These are phyloP conservation scores for Vanilla planifolia DNA, from an alignment of 106 monocot species.

Conservation along the genomic window DNA sequence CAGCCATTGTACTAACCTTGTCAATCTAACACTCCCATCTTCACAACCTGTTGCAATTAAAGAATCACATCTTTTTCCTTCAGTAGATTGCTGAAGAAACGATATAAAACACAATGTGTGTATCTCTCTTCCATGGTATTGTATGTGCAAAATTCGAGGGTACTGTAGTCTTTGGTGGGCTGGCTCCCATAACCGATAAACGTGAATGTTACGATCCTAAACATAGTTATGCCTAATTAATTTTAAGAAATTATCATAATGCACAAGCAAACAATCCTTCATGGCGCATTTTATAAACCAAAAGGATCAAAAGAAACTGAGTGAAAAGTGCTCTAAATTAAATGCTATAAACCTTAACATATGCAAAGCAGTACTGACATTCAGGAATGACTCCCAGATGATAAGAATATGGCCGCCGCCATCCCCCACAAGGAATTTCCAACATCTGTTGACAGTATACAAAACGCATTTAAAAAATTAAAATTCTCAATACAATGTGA, in stretches of 20 bases:
- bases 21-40: constrained; percentile 91
- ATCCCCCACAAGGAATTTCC: constrained; percentile 89
- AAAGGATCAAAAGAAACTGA: not conserved
- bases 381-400: constrained; percentile 66
- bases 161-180: constrained; percentile 32
- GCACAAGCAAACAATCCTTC: not conserved
- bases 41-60: constrained; percentile 95
- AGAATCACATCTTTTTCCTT: not conserved
- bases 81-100: constrained; percentile 14
- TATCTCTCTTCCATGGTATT: constrained; percentile 95
- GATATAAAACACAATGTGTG: constrained; percentile 74
- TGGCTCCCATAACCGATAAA: constrained; percentile 55
- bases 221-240: constrained; percentile 2
- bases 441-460: constrained; percentile 29
- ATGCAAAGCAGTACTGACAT: constrained; percentile 86
- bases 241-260: not conserved
- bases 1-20: constrained; percentile 37
- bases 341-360: constrained; percentile 54
- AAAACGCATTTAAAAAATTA: not conserved
- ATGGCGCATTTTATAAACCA: not conserved
- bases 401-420: constrained; percentile 85
- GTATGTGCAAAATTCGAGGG: constrained; percentile 62
- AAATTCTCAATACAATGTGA: not conserved
- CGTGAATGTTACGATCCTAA: constrained; percentile 74
- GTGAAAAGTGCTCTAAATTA: not conserved